Percentiles rank a stretch among this genome's conserved stretches.
Evolutionary conservation across 306 rosid genomes (phyloP).

Genomic region (Quercus rubra): DNA sequence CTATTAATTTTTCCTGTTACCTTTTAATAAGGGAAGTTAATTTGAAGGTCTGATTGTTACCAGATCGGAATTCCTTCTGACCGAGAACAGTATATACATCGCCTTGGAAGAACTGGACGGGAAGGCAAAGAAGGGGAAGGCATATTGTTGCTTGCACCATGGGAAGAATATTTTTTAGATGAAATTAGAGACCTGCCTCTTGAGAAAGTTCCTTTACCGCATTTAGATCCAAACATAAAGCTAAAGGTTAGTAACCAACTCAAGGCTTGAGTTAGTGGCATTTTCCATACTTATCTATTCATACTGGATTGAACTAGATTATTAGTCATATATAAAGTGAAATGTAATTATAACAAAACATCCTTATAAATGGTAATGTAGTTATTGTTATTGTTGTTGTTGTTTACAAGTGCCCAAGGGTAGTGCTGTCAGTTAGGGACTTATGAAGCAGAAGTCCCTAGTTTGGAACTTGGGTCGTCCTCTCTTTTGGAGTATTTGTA

Average conservation of each 20-base stretch:
- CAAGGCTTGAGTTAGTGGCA: neutral
- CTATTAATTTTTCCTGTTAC: neutral
- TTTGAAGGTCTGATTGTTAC: constrained; percentile 4
- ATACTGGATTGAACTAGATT: neutral
- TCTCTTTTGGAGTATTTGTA: neutral
- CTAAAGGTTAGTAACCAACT: constrained; percentile 53
- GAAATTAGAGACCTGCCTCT: constrained; percentile 83
- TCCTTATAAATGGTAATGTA: neutral
- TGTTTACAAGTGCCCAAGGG: too few relatives aligned
- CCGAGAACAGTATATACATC: constrained; percentile 86
- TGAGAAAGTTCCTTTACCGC: constrained; percentile 52
- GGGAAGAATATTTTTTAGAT: constrained; percentile 83
- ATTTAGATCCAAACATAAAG: constrained; percentile 46
- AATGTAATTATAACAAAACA: neutral
- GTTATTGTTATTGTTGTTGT: too few relatives aligned
- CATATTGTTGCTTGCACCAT: constrained; percentile 79
- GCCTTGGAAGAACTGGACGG: constrained; percentile 95
- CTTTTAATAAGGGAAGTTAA: neutral
- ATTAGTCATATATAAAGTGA: neutral
- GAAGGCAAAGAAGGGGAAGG: constrained; percentile 89
- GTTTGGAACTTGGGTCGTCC: too few relatives aligned
- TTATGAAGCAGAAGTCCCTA: too few relatives aligned
- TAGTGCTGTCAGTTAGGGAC: too few relatives aligned
- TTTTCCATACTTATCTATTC: neutral
- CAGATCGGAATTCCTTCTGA: constrained; percentile 87